A percentile compares a stretch with the other conserved stretches of the same genome.
Conservation (phyloP, 495 filamentous ascomycete genomes). For the Polyplosphaeria fusca region DNA sequence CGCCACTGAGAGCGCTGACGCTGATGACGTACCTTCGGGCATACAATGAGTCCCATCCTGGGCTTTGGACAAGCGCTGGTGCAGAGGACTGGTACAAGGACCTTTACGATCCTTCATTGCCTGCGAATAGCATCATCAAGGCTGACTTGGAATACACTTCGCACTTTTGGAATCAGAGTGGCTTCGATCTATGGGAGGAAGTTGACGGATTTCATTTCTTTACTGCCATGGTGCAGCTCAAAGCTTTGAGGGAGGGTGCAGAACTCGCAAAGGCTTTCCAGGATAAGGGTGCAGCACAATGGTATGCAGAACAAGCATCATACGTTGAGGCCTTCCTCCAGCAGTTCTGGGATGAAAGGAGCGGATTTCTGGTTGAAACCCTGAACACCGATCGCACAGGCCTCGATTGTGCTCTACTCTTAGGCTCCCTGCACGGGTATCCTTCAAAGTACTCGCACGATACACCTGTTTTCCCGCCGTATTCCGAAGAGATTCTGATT, state of each 20-base stretch:
- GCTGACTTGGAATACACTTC: constrained; percentile 46
- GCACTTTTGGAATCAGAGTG: constrained; percentile 46
- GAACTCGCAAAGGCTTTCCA: constrained; percentile 36
- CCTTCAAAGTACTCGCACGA: constrained; percentile 1
- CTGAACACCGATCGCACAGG: constrained; percentile 36
- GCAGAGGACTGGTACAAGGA: constrained; percentile 36
- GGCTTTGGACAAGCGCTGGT: constrained; percentile 32
- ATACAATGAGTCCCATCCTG: constrained; percentile 41
- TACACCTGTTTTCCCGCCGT: constrained; percentile 35
- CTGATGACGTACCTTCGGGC: constrained; percentile 45
- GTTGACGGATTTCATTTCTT: constrained; percentile 58
- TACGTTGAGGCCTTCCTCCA: constrained; percentile 34
- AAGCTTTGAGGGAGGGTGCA: constrained; percentile 41
- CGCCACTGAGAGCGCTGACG: constrained; percentile 50
- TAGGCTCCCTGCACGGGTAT: constrained; percentile 41
- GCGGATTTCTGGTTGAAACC: constrained; percentile 41
- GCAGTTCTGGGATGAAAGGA: constrained; percentile 39
- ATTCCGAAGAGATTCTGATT: constrained; percentile 41
- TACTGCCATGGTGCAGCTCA: constrained; percentile 56
- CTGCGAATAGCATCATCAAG: constrained; percentile 37
- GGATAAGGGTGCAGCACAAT: constrained; percentile 39
- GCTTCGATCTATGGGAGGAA: constrained; percentile 57
- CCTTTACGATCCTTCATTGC: constrained; percentile 37
- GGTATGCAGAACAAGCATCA: constrained; percentile 40
- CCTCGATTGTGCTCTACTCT: constrained; percentile 43